Conservation (phyloP, 345 rosid species). For the Gossypioides kirkii region DNA sequence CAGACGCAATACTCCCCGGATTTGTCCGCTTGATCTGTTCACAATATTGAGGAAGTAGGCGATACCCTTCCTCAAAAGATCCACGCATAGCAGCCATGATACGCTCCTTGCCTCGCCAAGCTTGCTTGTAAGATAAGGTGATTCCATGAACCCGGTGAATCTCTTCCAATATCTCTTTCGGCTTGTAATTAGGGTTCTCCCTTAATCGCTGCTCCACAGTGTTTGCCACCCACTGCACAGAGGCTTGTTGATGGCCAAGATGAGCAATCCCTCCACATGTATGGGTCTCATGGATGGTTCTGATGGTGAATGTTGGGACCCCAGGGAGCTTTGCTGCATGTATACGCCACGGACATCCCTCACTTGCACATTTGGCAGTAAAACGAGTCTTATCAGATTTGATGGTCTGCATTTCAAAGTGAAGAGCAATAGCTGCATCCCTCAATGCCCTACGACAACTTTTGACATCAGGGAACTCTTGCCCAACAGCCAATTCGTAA, state of each 20-base stretch:
- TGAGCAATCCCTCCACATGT: constrained; percentile 90
- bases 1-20: constrained; percentile 87
- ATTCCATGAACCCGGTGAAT: constrained; percentile 93
- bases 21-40: constrained; percentile 87
- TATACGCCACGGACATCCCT: constrained; percentile 97
- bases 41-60: constrained; percentile 89
- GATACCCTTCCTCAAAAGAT: constrained; percentile 94
- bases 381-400: constrained; percentile 98
- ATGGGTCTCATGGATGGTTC: constrained; percentile 84
- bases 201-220: constrained; percentile 88
- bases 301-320: constrained; percentile 90
- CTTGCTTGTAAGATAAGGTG: constrained; percentile 93
- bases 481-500: constrained; percentile 77
- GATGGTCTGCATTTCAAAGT: constrained; percentile 94
- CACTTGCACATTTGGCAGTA: constrained; percentile 96
- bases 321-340: constrained; percentile 99
- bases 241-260: constrained; percentile 98
- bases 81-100: constrained; percentile 99
- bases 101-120: constrained; percentile 99
- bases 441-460: constrained; percentile 94
- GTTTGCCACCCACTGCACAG: constrained; percentile 97
- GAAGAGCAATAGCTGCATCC: constrained; percentile 95
- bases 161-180: constrained; percentile 97
- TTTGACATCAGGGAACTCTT: constrained; percentile 94
- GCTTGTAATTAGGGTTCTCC: constrained; percentile 93